phyloP scores from a whole-genome alignment of 345 rosid genomes.

The Populus nigra region DNA sequence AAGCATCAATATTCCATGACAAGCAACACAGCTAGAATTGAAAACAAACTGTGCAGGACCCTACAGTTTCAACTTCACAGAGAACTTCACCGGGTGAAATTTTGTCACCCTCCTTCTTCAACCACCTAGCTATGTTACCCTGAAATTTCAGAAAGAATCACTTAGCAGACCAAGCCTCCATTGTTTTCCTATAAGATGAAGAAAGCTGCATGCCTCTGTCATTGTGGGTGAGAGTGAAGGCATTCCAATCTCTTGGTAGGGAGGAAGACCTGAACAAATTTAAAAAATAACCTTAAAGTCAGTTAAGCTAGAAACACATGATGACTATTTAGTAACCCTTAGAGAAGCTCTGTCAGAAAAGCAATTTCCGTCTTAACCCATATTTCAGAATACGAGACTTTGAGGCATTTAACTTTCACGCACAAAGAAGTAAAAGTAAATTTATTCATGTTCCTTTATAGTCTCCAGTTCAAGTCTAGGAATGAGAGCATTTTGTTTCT shows the following conservation, averaged over 20 bases:
- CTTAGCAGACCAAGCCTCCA: conserved; percentile 18
- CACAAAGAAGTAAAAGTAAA: background rate
- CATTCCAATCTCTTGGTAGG: conserved; percentile 98
- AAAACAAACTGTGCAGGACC: conserved; percentile 18
- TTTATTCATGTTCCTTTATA: background rate
- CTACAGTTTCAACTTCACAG: conserved; percentile 98
- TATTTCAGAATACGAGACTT: background rate
- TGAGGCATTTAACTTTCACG: background rate
- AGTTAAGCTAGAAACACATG: background rate
- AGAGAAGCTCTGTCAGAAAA: background rate
- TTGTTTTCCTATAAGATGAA: conserved; percentile 3
- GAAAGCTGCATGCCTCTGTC: conserved; percentile 65
- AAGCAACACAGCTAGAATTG: conserved; percentile 3
- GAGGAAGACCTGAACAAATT: conserved; percentile 72
- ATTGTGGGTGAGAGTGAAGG: conserved; percentile 99
- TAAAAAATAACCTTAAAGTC: background rate
- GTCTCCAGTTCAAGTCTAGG: background rate
- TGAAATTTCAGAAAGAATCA: conserved; percentile 33
- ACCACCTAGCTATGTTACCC: conserved; percentile 98
- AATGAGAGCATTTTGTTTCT: too few relatives aligned
- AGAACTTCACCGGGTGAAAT: conserved; percentile 88
- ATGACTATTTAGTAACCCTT: background rate
- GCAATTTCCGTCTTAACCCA: background rate
- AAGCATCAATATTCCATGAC: conserved; percentile 11
- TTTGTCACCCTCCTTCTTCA: conserved; percentile 97